These are phyloP conservation scores for Orbilia oligospora DNA, from an alignment of 2,329 filamentous ascomycete genomes.

Conservation along the genomic window DNA sequence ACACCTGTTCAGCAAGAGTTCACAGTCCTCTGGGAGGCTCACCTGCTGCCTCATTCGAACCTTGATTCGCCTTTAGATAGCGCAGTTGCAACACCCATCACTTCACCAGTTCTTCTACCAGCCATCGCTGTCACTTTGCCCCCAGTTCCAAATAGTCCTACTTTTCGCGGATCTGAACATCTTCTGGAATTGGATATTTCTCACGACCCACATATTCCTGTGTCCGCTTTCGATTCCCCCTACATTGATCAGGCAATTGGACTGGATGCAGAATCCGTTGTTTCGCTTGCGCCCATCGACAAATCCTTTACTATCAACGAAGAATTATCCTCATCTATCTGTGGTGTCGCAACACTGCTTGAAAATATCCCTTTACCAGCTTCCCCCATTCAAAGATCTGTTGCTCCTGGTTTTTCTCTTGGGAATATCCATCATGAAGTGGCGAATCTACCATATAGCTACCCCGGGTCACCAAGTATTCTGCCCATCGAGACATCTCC, in stretches of 20 bases:
- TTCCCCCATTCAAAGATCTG: constrained; percentile 9
- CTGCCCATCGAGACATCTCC: background rate
- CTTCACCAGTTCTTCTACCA: background rate
- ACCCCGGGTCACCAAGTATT: constrained; percentile 25
- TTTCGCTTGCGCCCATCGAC: background rate
- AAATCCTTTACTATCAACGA: too few relatives aligned
- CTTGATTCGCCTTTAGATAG: constrained; percentile 35
- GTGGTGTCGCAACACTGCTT: background rate
- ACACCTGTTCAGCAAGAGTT: constrained; percentile 11
- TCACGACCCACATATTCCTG: background rate
- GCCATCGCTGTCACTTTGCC: background rate
- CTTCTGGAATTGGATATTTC: background rate
- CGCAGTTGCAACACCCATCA: background rate
- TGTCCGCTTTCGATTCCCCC: constrained; percentile 25
- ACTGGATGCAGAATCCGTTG: background rate
- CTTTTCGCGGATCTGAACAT: background rate
- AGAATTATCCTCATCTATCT: background rate
- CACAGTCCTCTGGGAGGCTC: background rate
- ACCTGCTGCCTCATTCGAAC: constrained; percentile 30
- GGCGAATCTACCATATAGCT: constrained; percentile 10
- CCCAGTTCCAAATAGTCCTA: constrained; percentile 25
- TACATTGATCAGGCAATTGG: background rate
- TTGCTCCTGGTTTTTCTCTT: background rate
- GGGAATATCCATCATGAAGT: background rate
- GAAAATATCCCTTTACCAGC: constrained; percentile 20